phyloP scores from a whole-genome alignment of 75 land plant species.

The Picea glauca region DNA sequence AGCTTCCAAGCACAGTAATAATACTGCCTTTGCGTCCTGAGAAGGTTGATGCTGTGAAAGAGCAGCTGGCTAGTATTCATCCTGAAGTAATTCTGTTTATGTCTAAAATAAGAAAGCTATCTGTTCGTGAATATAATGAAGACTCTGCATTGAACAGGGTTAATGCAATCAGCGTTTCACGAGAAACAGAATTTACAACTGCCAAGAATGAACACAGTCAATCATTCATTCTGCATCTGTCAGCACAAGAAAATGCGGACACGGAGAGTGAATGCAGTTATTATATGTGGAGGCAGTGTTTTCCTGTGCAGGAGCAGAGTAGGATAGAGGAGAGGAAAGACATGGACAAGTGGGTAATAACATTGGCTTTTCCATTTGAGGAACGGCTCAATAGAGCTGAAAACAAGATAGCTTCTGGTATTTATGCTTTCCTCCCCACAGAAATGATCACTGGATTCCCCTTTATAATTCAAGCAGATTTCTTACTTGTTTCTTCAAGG shows the following conservation, averaged over 20 bases:
- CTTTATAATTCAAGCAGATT: conserved; percentile 72
- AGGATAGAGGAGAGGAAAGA: conserved; percentile 36
- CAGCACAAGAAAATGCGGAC: conserved; percentile 17
- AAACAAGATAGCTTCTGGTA: conserved; percentile 16
- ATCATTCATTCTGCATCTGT: conserved; percentile 39
- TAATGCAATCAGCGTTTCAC: conserved; percentile 30
- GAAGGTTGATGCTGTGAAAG: conserved; percentile 45
- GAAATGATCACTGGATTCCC: conserved; percentile 54
- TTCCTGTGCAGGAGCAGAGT: conserved; percentile 36
- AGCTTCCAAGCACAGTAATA: conserved; percentile 49
- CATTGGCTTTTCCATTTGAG: conserved; percentile 48
- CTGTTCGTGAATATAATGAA: conserved; percentile 31
- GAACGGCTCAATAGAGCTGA: background rate
- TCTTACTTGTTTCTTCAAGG: conserved; percentile 49
- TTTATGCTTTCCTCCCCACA: conserved; percentile 67
- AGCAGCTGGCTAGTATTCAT: conserved; percentile 48
- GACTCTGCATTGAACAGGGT: conserved; percentile 15
- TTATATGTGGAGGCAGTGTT: conserved; percentile 66
- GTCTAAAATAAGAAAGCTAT: conserved; percentile 45
- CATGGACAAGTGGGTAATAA: conserved; percentile 47
- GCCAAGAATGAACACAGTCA: conserved; percentile 37
- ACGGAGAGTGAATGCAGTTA: conserved; percentile 4
- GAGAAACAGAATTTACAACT: conserved; percentile 24
- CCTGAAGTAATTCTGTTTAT: conserved; percentile 63
- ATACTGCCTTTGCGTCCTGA: conserved; percentile 57